phyloP scores from a whole-genome alignment of 2,329 filamentous ascomycete species.

The Ophiocordyceps camponoti-leonardi region DNA sequence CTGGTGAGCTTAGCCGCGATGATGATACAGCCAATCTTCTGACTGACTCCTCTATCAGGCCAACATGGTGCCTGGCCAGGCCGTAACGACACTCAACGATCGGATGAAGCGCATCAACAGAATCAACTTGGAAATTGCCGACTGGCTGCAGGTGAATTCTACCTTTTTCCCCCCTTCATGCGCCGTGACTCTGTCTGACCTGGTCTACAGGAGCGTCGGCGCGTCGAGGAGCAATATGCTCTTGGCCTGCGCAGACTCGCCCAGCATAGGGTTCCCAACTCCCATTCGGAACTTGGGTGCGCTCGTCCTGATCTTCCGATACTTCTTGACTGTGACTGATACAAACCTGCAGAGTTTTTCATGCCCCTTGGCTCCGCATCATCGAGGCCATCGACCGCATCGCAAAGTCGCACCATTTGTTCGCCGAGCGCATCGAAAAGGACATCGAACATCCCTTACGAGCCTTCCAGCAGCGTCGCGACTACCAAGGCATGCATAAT shows the following conservation, averaged over 20 bases:
- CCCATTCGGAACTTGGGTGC: slow-evolving; percentile 74
- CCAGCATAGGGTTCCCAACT: slow-evolving; percentile 55
- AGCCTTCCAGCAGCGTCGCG: slow-evolving; percentile 54
- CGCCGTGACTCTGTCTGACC: not conserved
- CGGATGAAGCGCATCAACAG: slow-evolving; percentile 74
- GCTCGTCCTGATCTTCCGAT: slow-evolving; percentile 10
- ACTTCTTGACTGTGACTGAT: not conserved
- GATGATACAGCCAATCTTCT: not conserved
- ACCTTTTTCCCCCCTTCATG: not conserved
- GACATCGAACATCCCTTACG: slow-evolving; percentile 78
- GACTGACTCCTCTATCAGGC: slow-evolving; percentile 32
- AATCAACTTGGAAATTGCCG: slow-evolving; percentile 80
- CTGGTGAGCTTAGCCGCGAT: slow-evolving; percentile 45
- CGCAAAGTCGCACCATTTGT: slow-evolving; percentile 66
- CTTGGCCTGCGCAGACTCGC: slow-evolving; percentile 66
- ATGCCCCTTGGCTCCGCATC: slow-evolving; percentile 78
- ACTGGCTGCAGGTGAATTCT: slow-evolving; percentile 76
- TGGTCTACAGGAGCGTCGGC: slow-evolving; percentile 61
- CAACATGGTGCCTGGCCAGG: slow-evolving; percentile 64
- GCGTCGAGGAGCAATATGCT: slow-evolving; percentile 81
- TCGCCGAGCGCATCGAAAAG: slow-evolving; percentile 67
- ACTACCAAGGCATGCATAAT: slow-evolving; percentile 64
- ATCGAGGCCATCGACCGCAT: slow-evolving; percentile 62
- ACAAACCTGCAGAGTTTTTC: slow-evolving; percentile 52
- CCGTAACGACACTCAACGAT: slow-evolving; percentile 67